Conservation (phyloP, 164 flowering plant species). For the Akebia trifoliata region DNA sequence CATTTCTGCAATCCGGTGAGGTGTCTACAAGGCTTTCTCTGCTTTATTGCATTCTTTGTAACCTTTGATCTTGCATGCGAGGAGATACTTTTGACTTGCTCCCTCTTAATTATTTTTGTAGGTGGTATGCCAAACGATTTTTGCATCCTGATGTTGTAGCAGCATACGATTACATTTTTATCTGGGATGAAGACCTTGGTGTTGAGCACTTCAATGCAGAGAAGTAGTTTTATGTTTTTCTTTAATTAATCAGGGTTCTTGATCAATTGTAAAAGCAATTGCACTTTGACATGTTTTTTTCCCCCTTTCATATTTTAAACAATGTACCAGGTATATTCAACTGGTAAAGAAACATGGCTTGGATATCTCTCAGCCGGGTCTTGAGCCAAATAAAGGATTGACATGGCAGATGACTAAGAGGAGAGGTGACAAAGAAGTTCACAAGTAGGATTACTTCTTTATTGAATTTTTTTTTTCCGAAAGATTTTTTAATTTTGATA, state of each 20-base stretch:
- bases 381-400: slow-evolving; percentile 88
- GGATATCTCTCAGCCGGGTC: slow-evolving; percentile 96
- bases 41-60: neutral
- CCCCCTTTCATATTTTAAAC: too few species aligned
- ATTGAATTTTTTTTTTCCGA: too few species aligned
- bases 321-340: slow-evolving; percentile 79
- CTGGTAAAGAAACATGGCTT: slow-evolving; percentile 87
- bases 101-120: slow-evolving; percentile 21
- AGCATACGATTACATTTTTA: slow-evolving; percentile 92
- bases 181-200: slow-evolving; percentile 99
- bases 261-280: too few species aligned
- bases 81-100: neutral
- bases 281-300: slow-evolving; percentile 8
- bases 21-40: too few species aligned
- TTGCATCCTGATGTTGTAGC: slow-evolving; percentile 91
- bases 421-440: slow-evolving; percentile 92
- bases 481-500: too few species aligned
- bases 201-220: slow-evolving; percentile 89
- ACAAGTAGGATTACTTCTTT: slow-evolving; percentile 65
- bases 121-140: slow-evolving; percentile 99
- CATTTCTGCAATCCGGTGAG: too few species aligned
- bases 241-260: too few species aligned
- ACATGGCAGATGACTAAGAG: slow-evolving; percentile 99
- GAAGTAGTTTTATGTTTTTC: slow-evolving; percentile 40
- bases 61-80: neutral